A percentile compares a stretch with the other conserved stretches of the same genome.
These are phyloP conservation scores for Cercospora sp. DNA, from an alignment of 2,329 filamentous ascomycete species.

Conservation along the genomic window DNA sequence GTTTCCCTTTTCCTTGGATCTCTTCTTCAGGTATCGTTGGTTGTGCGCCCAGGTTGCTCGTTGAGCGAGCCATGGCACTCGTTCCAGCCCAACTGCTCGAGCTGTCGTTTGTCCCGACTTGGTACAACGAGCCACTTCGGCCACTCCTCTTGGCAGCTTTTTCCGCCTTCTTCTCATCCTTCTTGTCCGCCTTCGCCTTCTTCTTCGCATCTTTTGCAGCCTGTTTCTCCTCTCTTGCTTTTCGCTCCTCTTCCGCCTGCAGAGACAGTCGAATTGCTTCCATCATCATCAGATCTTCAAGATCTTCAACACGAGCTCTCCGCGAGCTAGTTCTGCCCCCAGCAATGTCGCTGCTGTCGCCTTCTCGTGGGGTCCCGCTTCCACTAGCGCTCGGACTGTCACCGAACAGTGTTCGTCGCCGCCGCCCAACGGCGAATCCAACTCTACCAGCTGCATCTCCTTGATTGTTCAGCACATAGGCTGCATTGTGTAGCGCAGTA, in stretches of 20 bases:
- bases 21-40: constrained; percentile 41
- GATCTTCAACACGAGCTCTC: constrained; percentile 72
- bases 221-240: constrained; percentile 79
- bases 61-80: constrained; percentile 38
- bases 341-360: constrained; percentile 39
- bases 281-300: constrained; percentile 98
- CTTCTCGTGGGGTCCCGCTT: constrained; percentile 47
- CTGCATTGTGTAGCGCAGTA: constrained; percentile 90
- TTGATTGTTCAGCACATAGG: constrained; percentile 76
- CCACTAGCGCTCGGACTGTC: constrained; percentile 51
- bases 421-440: constrained; percentile 50
- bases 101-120: constrained; percentile 39
- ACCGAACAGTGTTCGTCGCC: constrained; percentile 56
- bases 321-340: constrained; percentile 54
- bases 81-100: constrained; percentile 37
- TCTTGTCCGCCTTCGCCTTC: constrained; percentile 73
- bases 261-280: constrained; percentile 90
- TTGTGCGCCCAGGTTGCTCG: constrained; percentile 56
- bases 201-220: constrained; percentile 80
- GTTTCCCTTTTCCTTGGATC: constrained; percentile 51
- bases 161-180: constrained; percentile 65
- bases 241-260: constrained; percentile 91
- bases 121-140: constrained; percentile 56
- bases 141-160: constrained; percentile 67
- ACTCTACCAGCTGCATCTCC: constrained; percentile 29